Base-by-base conservation (phyloP, 2,329 filamentous ascomycete species). In the Aquanectria penicillioides region DNA sequence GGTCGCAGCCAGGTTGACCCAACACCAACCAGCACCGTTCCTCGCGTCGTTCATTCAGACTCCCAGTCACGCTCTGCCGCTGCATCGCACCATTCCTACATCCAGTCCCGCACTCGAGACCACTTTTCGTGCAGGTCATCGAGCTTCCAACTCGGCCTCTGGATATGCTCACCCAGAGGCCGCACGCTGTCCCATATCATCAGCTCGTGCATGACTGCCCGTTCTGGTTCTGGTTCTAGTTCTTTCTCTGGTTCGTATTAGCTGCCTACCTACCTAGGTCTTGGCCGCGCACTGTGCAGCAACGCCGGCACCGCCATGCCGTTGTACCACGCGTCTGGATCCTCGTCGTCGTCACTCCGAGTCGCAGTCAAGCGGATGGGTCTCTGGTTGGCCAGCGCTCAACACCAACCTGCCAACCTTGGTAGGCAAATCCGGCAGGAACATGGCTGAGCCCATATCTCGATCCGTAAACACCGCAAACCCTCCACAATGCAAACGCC, bases 351-450 rank as follows among this genome's bases (percentile, higher is more conserved):
- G 23, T 47, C 26, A 15, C 28, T 36, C 23, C 17, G 17, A 37
- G 38, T 22, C 26, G 40, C 28, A 38, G 40, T 47, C 40, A 34
- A 20, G 17, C 12, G 26, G 7, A 57, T 25, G 48, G 55, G 28
- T 40, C 55, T 57, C 48, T 26, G n/a, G 47, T 34, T 57, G 48
- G 47, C 15, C 55, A 51, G 38, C 55, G 48, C 48, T 57, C 40
- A n/a, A n/a, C 33, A 33, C 20, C 38, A 52, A 25, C 31, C 40
- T 40, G 31, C 36, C 49, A 34, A 33, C 20, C 34, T 15, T 22
- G 55, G 34, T 13, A 53, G 33, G 26, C 26, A 25, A 23, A 34
- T 15, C 40, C 47, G 26, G 22, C 29, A 26, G 23, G 36, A 46
- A 48, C 43, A 17, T 52, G 41, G 18, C 23, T 29, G 17, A 41